phyloP scores from a whole-genome alignment of 2,329 filamentous ascomycete species.

The Talaromyces sp. region DNA sequence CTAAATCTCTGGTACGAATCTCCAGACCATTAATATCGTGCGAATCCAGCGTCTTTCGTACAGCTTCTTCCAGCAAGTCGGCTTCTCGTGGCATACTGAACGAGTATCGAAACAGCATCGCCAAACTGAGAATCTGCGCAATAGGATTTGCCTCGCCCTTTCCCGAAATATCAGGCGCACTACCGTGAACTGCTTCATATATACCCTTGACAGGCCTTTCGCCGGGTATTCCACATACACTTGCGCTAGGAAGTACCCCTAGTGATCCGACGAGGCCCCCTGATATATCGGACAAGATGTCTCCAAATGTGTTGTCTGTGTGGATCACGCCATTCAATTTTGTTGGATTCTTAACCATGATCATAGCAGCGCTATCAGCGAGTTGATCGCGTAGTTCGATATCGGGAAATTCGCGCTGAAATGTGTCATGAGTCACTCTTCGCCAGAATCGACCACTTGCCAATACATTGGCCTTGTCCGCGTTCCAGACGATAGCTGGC shows the following conservation, averaged over 20 bases:
- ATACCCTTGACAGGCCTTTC: constrained; percentile 62
- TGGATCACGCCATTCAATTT: constrained; percentile 76
- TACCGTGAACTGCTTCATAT: constrained; percentile 88
- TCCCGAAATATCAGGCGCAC: constrained; percentile 83
- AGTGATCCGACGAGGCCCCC: constrained; percentile 80
- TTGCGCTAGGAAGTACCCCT: constrained; percentile 77
- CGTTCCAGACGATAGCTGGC: constrained; percentile 46
- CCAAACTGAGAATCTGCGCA: constrained; percentile 77
- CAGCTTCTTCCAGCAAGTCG: constrained; percentile 70
- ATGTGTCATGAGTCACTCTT: constrained; percentile 59
- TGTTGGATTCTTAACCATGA: constrained; percentile 80
- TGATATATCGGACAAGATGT: constrained; percentile 83
- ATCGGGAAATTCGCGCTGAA: constrained; percentile 75
- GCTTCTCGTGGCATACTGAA: constrained; percentile 71
- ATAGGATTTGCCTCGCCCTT: constrained; percentile 81
- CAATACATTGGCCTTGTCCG: constrained; percentile 55
- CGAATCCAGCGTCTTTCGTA: constrained; percentile 68
- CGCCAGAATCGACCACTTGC: constrained; percentile 52
- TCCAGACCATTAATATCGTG: constrained; percentile 38
- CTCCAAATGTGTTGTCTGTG: constrained; percentile 80
- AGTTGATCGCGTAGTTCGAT: constrained; percentile 74
- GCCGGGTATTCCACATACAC: constrained; percentile 66
- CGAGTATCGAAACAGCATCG: constrained; percentile 88
- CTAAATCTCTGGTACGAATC: constrained; percentile 71
- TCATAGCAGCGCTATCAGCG: constrained; percentile 81